These are phyloP conservation scores for Aspergillus bertholletiae DNA, from an alignment of 495 filamentous ascomycete genomes.

Conservation along the genomic window DNA sequence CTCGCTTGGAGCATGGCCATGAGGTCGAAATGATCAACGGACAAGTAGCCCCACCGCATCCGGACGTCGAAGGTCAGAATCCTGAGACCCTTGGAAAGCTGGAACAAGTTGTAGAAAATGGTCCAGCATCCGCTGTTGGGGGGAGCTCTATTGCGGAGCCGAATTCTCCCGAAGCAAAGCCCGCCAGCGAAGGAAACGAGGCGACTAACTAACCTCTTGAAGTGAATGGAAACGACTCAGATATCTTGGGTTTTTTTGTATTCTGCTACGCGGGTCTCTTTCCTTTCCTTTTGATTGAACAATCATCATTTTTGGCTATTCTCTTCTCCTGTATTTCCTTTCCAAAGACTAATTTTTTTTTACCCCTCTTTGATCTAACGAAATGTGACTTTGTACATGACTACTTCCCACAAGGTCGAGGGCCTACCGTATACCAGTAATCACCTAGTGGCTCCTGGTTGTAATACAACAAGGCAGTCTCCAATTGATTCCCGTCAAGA, in stretches of 20 bases:
- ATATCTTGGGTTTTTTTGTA: background rate
- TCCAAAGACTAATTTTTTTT: constrained; percentile 2
- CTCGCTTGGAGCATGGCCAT: constrained; percentile 48
- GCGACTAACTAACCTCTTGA: constrained; percentile 43
- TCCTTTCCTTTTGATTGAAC: constrained; percentile 5
- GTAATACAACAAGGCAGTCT: constrained; percentile 26
- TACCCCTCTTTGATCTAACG: constrained; percentile 16
- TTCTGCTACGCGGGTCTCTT: constrained; percentile 4
- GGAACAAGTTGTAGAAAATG: constrained; percentile 36
- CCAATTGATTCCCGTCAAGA: constrained; percentile 30
- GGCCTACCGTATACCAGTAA: background rate
- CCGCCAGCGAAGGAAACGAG: constrained; percentile 73
- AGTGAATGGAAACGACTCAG: constrained; percentile 10
- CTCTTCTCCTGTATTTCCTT: constrained; percentile 16
- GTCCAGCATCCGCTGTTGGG: constrained; percentile 49
- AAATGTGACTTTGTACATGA: constrained; percentile 22
- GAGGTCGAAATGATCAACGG: constrained; percentile 65
- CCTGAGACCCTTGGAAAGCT: constrained; percentile 53
- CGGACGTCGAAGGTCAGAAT: constrained; percentile 73
- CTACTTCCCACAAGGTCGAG: constrained; percentile 5
- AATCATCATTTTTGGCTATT: background rate
- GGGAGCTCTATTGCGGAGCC: constrained; percentile 58
- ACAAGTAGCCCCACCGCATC: constrained; percentile 72
- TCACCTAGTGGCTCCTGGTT: background rate
- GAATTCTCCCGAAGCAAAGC: constrained; percentile 58